These are phyloP conservation scores for Solanum aculeatissimum DNA, from an alignment of 305 asterid genomes.

Conservation along the genomic window DNA sequence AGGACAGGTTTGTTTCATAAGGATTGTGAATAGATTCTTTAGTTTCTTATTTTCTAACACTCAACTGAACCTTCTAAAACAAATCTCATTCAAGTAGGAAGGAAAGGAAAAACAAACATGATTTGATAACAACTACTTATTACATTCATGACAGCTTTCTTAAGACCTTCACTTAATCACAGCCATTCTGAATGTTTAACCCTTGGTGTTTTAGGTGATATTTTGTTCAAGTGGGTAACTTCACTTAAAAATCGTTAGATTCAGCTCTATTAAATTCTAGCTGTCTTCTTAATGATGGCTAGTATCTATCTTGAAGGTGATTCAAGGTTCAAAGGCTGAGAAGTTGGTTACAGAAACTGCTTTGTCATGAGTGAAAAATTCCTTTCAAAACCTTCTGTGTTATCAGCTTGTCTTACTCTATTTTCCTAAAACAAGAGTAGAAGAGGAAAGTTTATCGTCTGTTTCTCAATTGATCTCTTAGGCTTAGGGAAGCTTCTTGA, in stretches of 20 bases:
- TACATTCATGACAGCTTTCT: background rate
- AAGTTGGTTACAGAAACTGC: background rate
- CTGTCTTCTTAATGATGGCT: background rate
- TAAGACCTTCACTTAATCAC: background rate
- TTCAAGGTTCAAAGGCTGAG: background rate
- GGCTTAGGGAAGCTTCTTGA: background rate
- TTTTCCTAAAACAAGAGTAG: background rate
- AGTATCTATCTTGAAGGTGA: background rate
- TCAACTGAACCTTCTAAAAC: background rate
- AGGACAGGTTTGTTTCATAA: conserved; percentile 48
- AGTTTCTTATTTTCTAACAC: background rate
- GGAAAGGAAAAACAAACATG: background rate
- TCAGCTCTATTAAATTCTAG: background rate
- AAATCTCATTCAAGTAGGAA: background rate
- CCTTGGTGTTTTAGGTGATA: background rate
- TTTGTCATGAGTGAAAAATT: background rate
- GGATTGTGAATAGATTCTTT: background rate
- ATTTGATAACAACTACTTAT: background rate
- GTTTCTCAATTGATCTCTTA: background rate
- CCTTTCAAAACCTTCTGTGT: background rate
- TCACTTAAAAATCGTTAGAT: background rate
- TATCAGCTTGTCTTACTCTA: background rate
- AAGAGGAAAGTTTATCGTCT: background rate
- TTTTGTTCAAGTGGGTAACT: background rate
- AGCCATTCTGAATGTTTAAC: background rate